Evolutionary conservation across 1,284 basidiomycete genomes (phyloP), one percentile per base, ranked within the genome.

Genomic region (Meripilus lineatus): DNA sequence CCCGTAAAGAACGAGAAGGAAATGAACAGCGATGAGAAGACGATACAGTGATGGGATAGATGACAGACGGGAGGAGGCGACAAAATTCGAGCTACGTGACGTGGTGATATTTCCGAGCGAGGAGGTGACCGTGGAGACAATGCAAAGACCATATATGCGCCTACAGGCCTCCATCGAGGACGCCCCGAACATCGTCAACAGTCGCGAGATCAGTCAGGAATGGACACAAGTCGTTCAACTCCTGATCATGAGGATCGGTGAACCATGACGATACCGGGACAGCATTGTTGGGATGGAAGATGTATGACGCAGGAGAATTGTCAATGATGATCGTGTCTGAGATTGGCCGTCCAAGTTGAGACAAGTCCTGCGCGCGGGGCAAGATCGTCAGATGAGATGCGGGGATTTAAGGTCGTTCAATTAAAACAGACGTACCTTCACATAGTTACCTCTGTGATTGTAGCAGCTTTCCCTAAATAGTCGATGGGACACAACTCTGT

Each of bases 211-310:
- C 95, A 15, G 87, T 71, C 52, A 99, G 76, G 79, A 99, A 99
- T 28, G 88, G 93, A 54, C 89, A 88, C 35, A 99, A 71, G 65
- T 98, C 95, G 25, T 92, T 95, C 52, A 98, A 72, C 66, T 98
- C 95, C 23, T 94, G 96, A 65, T 98, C 95, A 59, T 96, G 93
- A 8, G 93, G 93, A 66, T 93, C 90, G 66, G 97, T 98, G 74
- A 99, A 99, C 96, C 95, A 99, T 47, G 92, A 95, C 39, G 94
- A 97, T 45, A 99, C 93, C 7, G 95, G 95, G 5, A 98, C 95
- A 33, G 96, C 96, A 61, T 98, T 99, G 69, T 96, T 96, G 14
- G 94, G 93, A 62, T 99, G 95, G 77, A 99, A 99, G 56, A 99
- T 95, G 68, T 99, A 99, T 6, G 92, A 96, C 11, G 96, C 95